These are phyloP conservation scores for Termitomyces sp. DNA, from an alignment of 768 basidiomycete genomes.

Conservation along the genomic window DNA sequence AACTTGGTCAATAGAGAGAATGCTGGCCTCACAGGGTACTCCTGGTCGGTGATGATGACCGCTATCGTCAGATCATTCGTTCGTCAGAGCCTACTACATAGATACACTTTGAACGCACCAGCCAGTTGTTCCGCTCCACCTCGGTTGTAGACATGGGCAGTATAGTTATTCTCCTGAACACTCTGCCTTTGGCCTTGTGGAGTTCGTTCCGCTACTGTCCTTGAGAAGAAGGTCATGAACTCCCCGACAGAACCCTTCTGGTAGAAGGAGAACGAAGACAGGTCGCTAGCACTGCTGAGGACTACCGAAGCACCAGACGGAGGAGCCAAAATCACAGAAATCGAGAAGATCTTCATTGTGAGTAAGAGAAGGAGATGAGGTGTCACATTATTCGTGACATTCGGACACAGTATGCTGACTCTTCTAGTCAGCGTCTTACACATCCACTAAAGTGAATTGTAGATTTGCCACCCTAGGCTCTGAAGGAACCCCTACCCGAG, in stretches of 20 bases:
- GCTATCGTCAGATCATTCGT: constrained; percentile 36
- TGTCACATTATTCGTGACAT: constrained; percentile 13
- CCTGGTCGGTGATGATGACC: constrained; percentile 90
- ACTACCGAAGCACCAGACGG: constrained; percentile 58
- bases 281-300: constrained; percentile 69
- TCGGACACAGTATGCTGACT: too few species aligned
- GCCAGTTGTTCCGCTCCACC: constrained; percentile 83
- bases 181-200: constrained; percentile 86
- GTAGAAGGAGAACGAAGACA: constrained; percentile 92
- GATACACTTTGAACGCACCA: constrained; percentile 43
- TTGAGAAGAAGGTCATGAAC: constrained; percentile 92
- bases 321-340: constrained; percentile 70
- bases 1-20: constrained; percentile 93
- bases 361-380: constrained; percentile 15
- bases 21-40: constrained; percentile 95
- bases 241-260: constrained; percentile 84
- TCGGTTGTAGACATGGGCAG: constrained; percentile 90
- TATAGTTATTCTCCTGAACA: constrained; percentile 90
- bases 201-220: constrained; percentile 89
- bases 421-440: too few species aligned
- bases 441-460: too few species aligned
- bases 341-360: constrained; percentile 82
- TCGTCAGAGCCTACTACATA: constrained; percentile 5
- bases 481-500: neutral
- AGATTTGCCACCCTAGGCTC: neutral